phyloP scores from a whole-genome alignment of 1,284 basidiomycete genomes.

The Marasmius tenuissimus region DNA sequence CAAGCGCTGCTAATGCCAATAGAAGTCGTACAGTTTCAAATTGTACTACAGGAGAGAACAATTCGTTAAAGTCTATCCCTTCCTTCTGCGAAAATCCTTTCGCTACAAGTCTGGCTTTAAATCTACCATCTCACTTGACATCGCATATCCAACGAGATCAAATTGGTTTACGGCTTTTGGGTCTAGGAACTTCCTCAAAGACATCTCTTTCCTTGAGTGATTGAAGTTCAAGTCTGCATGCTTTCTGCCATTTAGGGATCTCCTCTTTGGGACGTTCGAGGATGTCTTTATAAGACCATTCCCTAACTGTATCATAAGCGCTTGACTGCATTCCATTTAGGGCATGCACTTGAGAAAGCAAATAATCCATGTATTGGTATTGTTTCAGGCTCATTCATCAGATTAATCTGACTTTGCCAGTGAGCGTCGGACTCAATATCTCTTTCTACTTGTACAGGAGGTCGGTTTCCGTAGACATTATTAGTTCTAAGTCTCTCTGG shows the following conservation, averaged over 20 bases:
- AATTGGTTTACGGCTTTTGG: not conserved
- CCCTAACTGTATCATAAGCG: not conserved
- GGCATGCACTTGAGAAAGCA: not conserved
- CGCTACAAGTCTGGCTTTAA: not conserved
- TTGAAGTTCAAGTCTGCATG: not conserved
- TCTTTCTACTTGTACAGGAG: too few species aligned
- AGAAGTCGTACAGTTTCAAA: conserved; percentile 14
- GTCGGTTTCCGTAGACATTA: too few species aligned
- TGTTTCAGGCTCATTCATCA: too few species aligned
- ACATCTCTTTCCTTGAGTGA: not conserved
- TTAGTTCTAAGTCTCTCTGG: too few species aligned
- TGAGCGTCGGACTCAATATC: too few species aligned
- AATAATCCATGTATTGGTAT: not conserved
- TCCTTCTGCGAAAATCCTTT: not conserved
- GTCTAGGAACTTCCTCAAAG: not conserved
- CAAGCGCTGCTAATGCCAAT: conserved; percentile 26
- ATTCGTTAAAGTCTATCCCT: not conserved
- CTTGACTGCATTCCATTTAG: too few species aligned
- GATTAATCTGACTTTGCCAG: too few species aligned
- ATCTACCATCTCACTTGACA: not conserved
- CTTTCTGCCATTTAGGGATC: not conserved
- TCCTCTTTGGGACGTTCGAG: not conserved
- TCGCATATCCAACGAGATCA: not conserved
- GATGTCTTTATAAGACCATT: not conserved
- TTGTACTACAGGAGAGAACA: not conserved